Evolutionary conservation across 768 basidiomycete genomes (phyloP), one percentile per base, ranked within the genome.

Genomic region (Boletales sp.): DNA sequence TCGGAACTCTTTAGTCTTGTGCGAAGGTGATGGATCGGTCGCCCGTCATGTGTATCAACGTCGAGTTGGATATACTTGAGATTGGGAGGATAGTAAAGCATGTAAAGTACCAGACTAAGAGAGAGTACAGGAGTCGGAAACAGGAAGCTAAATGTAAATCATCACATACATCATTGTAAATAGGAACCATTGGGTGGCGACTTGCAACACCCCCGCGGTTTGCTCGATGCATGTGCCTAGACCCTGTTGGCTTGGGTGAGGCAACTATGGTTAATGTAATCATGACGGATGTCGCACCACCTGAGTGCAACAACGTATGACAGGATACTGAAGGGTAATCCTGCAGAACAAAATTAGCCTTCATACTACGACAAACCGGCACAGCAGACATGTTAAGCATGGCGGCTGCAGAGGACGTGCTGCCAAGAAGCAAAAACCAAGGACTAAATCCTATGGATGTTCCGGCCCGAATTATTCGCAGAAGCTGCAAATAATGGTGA

Each of bases 371-470:
- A 7, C 42, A 30, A 35, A 19, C 6, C 3, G 4, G 19, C 7
- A 11, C 6, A 13, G 50, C 80, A 45, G 57, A 89, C 83, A 95
- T 83, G 65, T 97, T 97, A 43, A 94, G 72, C 79, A 94, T 80
- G 1, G 80, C 88, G 0, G 90, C 84, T 3, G 90, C 86, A 12
- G 84, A 81, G 14, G 88, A 89, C 0, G 88, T 90, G 54, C 85
- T 86, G 8, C 97, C 97, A 0, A 98, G 80, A 7, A 97, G 74
- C 31, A 98, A 72, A 62, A 90, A 98, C 80, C 88, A 86, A 15
- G 94, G 92, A 53, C 89, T 94, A 55, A 98, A 83, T 0, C 97
- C 97, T 57, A 94, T 85, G 0, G 88, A 92, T 0, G 92, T 86
- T 35, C 81, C 77, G 19, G 82, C 76, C 43, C 74, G 64, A 59